Evolutionary conservation across 345 rosid genomes (phyloP).

Genomic region (Bretschneidera sinensis): DNA sequence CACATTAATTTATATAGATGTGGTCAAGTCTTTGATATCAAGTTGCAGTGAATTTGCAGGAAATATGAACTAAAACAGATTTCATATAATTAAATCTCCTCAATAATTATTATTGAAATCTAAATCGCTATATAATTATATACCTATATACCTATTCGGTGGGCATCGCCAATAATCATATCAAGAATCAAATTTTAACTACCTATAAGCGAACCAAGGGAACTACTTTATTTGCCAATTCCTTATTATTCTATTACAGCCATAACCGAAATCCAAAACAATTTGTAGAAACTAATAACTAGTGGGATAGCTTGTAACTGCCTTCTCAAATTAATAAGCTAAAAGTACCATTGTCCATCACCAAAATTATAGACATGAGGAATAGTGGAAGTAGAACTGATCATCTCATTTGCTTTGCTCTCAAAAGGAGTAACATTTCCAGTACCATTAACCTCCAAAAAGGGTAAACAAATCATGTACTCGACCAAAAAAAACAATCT

Average conservation of each 20-base stretch:
- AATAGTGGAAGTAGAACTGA: background rate
- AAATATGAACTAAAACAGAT: no score
- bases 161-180: no score
- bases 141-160: no score
- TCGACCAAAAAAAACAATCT: conserved; percentile 22
- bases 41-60: no score
- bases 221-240: no score
- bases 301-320: conserved; percentile 14
- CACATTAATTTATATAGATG: no score
- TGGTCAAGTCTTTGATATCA: no score
- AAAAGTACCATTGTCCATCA: conserved; percentile 12
- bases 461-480: conserved; percentile 14
- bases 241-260: background rate
- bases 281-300: background rate
- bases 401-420: conserved; percentile 10
- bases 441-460: background rate
- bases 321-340: background rate
- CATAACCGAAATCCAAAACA: conserved; percentile 1
- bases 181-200: no score
- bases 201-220: no score
- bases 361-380: conserved; percentile 5
- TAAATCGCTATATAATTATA: no score
- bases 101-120: no score
- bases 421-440: conserved; percentile 7
- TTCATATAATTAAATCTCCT: no score